phyloP scores from a whole-genome alignment of 2,329 filamentous ascomycete species.

The Pseudogymnoascus sp. region DNA sequence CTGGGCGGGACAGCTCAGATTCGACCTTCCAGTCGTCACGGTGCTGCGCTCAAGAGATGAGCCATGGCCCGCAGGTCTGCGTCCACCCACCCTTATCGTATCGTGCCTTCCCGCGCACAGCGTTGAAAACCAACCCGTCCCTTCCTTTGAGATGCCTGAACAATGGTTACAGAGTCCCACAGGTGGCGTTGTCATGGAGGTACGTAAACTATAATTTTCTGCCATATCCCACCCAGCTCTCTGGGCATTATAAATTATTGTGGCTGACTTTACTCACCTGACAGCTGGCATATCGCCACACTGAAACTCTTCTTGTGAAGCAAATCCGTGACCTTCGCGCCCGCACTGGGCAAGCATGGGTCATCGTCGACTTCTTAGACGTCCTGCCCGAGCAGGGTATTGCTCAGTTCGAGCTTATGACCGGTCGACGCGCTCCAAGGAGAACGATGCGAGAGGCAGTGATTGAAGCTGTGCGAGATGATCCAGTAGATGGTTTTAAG shows the following conservation, averaged over 20 bases:
- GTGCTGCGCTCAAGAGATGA: conserved; percentile 53
- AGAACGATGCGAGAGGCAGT: conserved; percentile 62
- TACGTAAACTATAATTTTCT: conserved; percentile 22
- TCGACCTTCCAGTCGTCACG: conserved; percentile 23
- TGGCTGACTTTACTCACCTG: background rate
- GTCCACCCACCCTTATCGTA: conserved; percentile 61
- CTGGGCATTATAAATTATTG: background rate
- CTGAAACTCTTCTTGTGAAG: conserved; percentile 59
- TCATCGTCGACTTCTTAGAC: conserved; percentile 66
- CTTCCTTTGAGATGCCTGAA: conserved; percentile 58
- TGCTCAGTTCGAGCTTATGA: conserved; percentile 72
- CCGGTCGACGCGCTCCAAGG: conserved; percentile 60
- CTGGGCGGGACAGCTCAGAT: conserved; percentile 26
- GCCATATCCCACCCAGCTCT: background rate
- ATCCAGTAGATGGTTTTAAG: background rate
- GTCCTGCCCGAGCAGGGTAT: conserved; percentile 69
- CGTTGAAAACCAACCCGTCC: conserved; percentile 53
- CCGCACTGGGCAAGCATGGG: conserved; percentile 46
- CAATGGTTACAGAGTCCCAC: conserved; percentile 64
- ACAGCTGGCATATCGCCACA: conserved; percentile 54
- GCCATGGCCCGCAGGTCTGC: conserved; percentile 54
- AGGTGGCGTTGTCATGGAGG: conserved; percentile 66
- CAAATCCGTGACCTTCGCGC: conserved; percentile 52
- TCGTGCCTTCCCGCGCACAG: conserved; percentile 66
- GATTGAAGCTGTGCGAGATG: conserved; percentile 13